These are phyloP conservation scores for Xylaria sp. DNA, from an alignment of 2,329 filamentous ascomycete species.

Conservation along the genomic window DNA sequence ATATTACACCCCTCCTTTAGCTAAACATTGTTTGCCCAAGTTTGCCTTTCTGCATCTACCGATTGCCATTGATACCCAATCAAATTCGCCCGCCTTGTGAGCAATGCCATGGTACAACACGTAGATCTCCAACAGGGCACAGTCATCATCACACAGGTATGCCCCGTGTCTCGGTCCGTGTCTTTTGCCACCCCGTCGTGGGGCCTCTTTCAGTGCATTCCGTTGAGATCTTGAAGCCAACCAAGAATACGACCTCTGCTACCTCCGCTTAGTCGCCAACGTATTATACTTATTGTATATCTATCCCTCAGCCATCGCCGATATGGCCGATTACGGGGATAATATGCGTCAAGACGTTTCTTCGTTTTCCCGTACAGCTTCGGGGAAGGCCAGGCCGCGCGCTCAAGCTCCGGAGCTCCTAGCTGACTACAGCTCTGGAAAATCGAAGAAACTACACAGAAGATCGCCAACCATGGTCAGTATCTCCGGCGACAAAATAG, in stretches of 20 bases:
- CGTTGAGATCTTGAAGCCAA: slow-evolving; percentile 30
- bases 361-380: slow-evolving; percentile 31
- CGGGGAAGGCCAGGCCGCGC: slow-evolving; percentile 38
- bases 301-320: slow-evolving; percentile 26
- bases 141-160: slow-evolving; percentile 38
- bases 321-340: slow-evolving; percentile 42
- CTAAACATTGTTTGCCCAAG: slow-evolving; percentile 13
- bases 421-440: slow-evolving; percentile 23
- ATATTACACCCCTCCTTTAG: neutral
- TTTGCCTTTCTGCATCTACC: slow-evolving; percentile 27
- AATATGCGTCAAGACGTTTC: slow-evolving; percentile 33
- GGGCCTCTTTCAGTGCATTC: slow-evolving; percentile 21
- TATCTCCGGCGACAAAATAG: slow-evolving; percentile 11
- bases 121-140: slow-evolving; percentile 25
- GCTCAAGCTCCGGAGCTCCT: slow-evolving; percentile 33
- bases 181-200: slow-evolving; percentile 28
- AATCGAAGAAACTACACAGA: slow-evolving; percentile 27
- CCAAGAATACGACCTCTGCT: slow-evolving; percentile 6
- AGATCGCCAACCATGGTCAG: slow-evolving; percentile 23
- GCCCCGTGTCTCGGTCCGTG: slow-evolving; percentile 36
- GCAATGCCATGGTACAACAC: slow-evolving; percentile 41
- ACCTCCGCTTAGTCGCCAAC: slow-evolving; percentile 21
- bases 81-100: slow-evolving; percentile 33
- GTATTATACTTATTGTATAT: slow-evolving; percentile 10
- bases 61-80: slow-evolving; percentile 38